A percentile compares a stretch with the other conserved stretches of the same genome.
These are phyloP conservation scores for Cryptococcus floricola DNA, from an alignment of 1,284 basidiomycete genomes.

Conservation along the genomic window DNA sequence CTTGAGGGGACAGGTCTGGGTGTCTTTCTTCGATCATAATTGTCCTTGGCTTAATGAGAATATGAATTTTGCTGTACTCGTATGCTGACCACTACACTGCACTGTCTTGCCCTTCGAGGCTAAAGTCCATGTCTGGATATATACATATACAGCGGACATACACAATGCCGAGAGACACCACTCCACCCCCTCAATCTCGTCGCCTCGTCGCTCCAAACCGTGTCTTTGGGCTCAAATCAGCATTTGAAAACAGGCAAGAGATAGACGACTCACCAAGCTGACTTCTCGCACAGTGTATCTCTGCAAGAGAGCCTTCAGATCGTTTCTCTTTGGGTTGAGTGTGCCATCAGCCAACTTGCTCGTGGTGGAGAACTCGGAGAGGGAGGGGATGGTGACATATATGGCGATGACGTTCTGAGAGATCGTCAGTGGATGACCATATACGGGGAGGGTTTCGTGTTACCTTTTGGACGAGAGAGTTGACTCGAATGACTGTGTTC, in stretches of 20 bases:
- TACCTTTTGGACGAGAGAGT: slow-evolving; percentile 95
- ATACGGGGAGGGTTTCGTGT: slow-evolving; percentile 10
- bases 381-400: slow-evolving; percentile 83
- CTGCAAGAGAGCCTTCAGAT: slow-evolving; percentile 62
- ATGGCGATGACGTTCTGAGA: slow-evolving; percentile 77
- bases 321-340: slow-evolving; percentile 51
- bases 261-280: slow-evolving; percentile 53
- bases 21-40: too few species aligned
- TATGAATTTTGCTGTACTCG: too few species aligned
- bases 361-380: slow-evolving; percentile 55
- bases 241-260: not conserved
- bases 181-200: slow-evolving; percentile 24
- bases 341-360: slow-evolving; percentile 42
- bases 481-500: slow-evolving; percentile 93
- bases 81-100: too few species aligned
- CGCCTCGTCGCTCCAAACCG: slow-evolving; percentile 42
- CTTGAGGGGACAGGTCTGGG: too few species aligned
- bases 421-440: not conserved
- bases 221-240: slow-evolving; percentile 15
- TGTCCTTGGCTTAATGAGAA: too few species aligned
- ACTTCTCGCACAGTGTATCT: slow-evolving; percentile 82
- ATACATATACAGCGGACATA: too few species aligned
- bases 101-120: too few species aligned
- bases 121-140: too few species aligned
- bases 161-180: too few species aligned